phyloP scores from a whole-genome alignment of 2,329 filamentous ascomycete genomes.

The Epichloe aotearoae region DNA sequence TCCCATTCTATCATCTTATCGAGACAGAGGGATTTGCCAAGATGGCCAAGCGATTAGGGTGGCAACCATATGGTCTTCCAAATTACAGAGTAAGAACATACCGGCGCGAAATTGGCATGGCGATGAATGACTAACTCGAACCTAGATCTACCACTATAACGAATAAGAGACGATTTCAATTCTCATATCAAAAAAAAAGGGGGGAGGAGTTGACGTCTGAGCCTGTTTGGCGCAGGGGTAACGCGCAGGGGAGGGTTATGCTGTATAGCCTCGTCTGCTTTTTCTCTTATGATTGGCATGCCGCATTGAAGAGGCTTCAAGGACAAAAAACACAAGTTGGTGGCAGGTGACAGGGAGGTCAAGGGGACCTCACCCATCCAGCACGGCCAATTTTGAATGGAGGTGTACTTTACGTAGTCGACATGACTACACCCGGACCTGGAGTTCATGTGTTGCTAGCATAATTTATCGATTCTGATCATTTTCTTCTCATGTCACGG shows the following conservation, averaged over 20 bases:
- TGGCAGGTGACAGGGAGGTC: not conserved
- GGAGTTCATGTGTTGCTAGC: slow-evolving; percentile 13
- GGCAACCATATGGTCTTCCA: slow-evolving; percentile 74
- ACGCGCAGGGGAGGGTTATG: not conserved
- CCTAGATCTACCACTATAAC: slow-evolving; percentile 78
- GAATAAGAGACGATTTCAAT: slow-evolving; percentile 42
- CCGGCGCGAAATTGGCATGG: not conserved
- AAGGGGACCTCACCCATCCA: not conserved
- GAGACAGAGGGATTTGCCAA: slow-evolving; percentile 97
- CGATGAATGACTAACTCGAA: slow-evolving; percentile 2
- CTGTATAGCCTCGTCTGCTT: not conserved
- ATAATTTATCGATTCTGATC: slow-evolving; percentile 3
- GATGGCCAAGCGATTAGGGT: slow-evolving; percentile 84
- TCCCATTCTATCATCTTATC: slow-evolving; percentile 91
- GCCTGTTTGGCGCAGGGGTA: not conserved
- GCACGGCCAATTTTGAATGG: no score
- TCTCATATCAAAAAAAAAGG: not conserved
- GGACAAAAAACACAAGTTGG: not conserved
- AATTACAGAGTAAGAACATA: slow-evolving; percentile 75
- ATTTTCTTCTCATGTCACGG: no score
- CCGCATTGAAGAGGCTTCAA: not conserved
- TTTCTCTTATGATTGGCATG: not conserved
- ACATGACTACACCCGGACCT: not conserved
- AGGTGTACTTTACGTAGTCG: not conserved
- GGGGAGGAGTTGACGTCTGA: not conserved